Evolutionary conservation across 768 basidiomycete species (phyloP), one percentile per base, ranked within the genome.

Genomic region (Serendipita indica): DNA sequence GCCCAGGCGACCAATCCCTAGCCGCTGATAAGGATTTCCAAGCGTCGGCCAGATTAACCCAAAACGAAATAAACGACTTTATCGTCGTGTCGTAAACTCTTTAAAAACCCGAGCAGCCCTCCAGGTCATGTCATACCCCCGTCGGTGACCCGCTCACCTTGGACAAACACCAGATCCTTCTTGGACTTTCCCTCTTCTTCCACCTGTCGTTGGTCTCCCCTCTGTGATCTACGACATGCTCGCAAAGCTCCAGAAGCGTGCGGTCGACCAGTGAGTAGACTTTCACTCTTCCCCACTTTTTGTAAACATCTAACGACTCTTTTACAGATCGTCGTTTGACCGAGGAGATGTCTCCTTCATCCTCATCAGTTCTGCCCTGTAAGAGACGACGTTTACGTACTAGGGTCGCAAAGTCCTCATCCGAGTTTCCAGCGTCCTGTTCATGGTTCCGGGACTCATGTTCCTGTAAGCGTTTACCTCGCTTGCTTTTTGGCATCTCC

Each of bases 401-500:
- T 2, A 1, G 4, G 20, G 30, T 22, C n/a, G 45, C 12, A 46
- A 16, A 46, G 16, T 2, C 12, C 16, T 27, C 49, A n/a, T 25
- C 41, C 27, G 18, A 18, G 18, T 43, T 43, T 3, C 41, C 27
- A 54, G 49, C 4, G 86, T 88, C 10, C 74, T 78, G 57, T 80
- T 86, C 71, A 88, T 86, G 84, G 74, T 88, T 34, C 84, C 84
- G 45, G 84, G 84, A 10, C 77, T 86, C 33, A 82, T 58, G 18
- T 63, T 64, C 59, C 64, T 64, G 33, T 64, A 64, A 61, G 25
- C 59, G 2, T n/a, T 10, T 27, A 22, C 20, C 3, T 30, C 5
- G 30, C 25, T 61, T 63, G 22, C 60, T 57, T 2, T 12, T 52
- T 12, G 33, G 84, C 81, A 62, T 30, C 49, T 54, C 18, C 60